These are phyloP conservation scores for Ogataea paraovalis DNA, from an alignment of 805 yeast species.

Conservation along the genomic window DNA sequence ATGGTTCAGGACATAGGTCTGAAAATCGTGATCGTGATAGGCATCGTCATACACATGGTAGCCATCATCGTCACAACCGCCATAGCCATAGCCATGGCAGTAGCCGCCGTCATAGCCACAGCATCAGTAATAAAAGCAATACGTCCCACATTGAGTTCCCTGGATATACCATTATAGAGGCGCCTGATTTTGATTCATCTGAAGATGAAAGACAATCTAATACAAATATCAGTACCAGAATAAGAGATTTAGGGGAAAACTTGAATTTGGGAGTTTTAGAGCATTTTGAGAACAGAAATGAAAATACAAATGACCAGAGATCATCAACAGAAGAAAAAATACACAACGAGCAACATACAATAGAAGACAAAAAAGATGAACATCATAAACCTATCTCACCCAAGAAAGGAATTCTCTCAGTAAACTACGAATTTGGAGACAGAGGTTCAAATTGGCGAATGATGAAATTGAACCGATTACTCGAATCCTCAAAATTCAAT, in stretches of 20 bases:
- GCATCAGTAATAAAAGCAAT: background rate
- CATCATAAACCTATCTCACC: background rate
- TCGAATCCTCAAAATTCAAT: slow-evolving; percentile 18
- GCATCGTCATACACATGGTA: slow-evolving; percentile 1
- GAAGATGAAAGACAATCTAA: slow-evolving; percentile 13
- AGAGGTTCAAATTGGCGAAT: slow-evolving; percentile 36
- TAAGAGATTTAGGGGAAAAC: slow-evolving; percentile 7
- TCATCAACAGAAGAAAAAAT: background rate
- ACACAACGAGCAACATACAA: background rate
- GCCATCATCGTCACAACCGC: background rate
- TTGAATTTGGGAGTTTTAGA: slow-evolving; percentile 10
- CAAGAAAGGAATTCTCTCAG: slow-evolving; percentile 8
- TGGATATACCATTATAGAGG: slow-evolving; percentile 19
- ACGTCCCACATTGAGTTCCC: slow-evolving; percentile 7
- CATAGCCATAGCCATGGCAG: background rate
- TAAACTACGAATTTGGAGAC: slow-evolving; percentile 35
- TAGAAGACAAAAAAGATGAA: background rate
- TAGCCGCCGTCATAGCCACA: background rate
- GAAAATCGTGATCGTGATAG: slow-evolving; percentile 4
- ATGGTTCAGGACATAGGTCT: background rate
- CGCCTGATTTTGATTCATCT: slow-evolving; percentile 24
- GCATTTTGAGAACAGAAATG: background rate
- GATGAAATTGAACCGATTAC: slow-evolving; percentile 30
- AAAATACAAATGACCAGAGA: background rate
- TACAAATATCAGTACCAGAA: slow-evolving; percentile 2